Base-by-base conservation (phyloP, 768 basidiomycete genomes). In the Lepiota venenata region DNA sequence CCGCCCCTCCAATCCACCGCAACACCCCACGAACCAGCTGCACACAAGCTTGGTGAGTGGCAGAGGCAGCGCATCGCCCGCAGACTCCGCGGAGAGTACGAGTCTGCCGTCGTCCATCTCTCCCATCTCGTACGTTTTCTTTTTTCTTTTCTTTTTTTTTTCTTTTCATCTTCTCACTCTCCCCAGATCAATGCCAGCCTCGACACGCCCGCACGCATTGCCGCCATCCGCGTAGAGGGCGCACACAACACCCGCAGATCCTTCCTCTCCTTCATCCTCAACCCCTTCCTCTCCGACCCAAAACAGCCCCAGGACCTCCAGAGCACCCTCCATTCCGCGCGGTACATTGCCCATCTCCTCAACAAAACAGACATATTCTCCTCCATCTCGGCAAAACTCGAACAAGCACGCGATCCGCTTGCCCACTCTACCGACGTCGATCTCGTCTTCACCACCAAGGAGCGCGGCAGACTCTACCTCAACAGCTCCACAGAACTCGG, bases 401-500 rank as follows among this genome's bases (percentile, higher is more conserved):
- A 88, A 53, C 73, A 71, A 18, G 77, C 84, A 12, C 72, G 74
- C 5, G 77, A 82, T 35, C 71, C 77, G 0, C 67, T 84, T 6
- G 82, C 86, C 1, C 66, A 73, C 45, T 67, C 70, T 9, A 79
- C 77, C 8, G 88, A 90, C 58, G 80, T 95, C 10, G 92, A 97
- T 61, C 66, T 98, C 36, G 79, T 95, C 1, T 84, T 96, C 69
- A 79, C 81, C 56, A 79, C 91, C 2, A 75, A 79, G 38, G 95
- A 98, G 68, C 81, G 80, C 52, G 83, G 91, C 4, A 74, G 91
- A 36, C 82, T 86, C 60, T 92, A 79, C 60, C 62, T 95, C 6
- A 91, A 88, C 58, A 91, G 86, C 2, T 80, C 90, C 4, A 98
- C 95, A 2, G 94, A 98, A 63, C 74, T 98, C 5, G 96, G 97